Evolutionary conservation across 768 basidiomycete genomes (phyloP), one percentile per base, ranked within the genome.

Genomic region (Coprinopsis strossmayeri): DNA sequence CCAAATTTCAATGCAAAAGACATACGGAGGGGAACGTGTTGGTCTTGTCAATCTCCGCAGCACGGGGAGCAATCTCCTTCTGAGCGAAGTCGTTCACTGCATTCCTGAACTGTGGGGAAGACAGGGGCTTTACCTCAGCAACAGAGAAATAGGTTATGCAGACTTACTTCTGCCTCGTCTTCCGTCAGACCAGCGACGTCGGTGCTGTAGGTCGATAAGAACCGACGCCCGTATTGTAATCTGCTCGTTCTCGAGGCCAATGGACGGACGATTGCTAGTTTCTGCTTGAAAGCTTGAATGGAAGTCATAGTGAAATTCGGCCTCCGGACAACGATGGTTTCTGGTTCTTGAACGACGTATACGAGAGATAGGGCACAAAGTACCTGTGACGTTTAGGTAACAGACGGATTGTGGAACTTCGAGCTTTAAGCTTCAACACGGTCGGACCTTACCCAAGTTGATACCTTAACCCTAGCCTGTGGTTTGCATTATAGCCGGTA

Each of bases 1-100:
- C 46, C 41, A 28, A 52, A 18, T 24, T 50, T 25, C 23, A 17
- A 12, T 18, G 35, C 45, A 24, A 28, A 15, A 34, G 5, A 52
- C 78, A 54, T 59, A 91, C 90, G 51, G 66, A 57, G 17, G 93
- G 93, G 55, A 87, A 89, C 45, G 71, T 82, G 65, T 96, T 95
- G 23, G 76, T 82, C 66, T 74, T 81, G 69, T 97, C 94, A 38
- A 93, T 84, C 55, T 91, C 84, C 48, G 78, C 86, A 7, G 92
- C 92, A 52, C 86, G 69, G 2, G 92, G 93, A 1, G 90, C 87
- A 35, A 96, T 69, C 63, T 94, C 92, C 54, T 79, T 80, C 65
- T 85, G 72, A 1, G 91, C 84, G 57, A 96, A 97, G 42, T 85
- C 79, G 20, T 70, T 66, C 1, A 95, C 81, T 1, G 84, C 87